These are phyloP conservation scores for Teunomyces panamensis DNA, from an alignment of 805 yeast genomes.

Conservation along the genomic window DNA sequence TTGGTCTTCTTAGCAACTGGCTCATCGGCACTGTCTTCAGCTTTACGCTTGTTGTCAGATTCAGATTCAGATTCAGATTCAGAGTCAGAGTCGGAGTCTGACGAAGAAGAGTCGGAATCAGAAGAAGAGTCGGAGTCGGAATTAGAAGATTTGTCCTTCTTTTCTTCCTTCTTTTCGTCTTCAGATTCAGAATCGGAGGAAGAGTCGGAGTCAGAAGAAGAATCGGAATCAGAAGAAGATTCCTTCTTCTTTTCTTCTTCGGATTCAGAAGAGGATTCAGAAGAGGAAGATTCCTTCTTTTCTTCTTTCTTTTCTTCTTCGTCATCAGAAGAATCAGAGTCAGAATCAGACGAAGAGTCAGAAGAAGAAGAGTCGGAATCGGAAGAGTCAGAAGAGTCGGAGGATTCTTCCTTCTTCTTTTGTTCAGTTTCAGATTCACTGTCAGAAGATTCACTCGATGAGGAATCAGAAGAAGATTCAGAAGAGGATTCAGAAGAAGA, in stretches of 20 bases:
- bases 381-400: conserved; percentile 18
- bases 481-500: conserved; percentile 17
- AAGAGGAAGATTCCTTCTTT: conserved; percentile 9
- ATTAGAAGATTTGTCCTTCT: conserved; percentile 11
- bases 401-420: conserved; percentile 12
- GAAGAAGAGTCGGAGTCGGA: conserved; percentile 16
- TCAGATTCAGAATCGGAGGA: conserved; percentile 8
- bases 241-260: conserved; percentile 12
- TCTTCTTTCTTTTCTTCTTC: conserved; percentile 12
- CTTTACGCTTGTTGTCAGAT: conserved; percentile 25
- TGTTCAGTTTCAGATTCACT: conserved; percentile 25
- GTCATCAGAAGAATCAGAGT: conserved; percentile 35
- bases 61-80: conserved; percentile 30
- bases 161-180: conserved; percentile 13
- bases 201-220: conserved; percentile 4
- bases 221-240: conserved; percentile 13
- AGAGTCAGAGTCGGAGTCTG: conserved; percentile 33
- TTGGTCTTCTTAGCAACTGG: conserved; percentile 53
- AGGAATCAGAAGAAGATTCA: conserved; percentile 23
- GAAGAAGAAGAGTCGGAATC: conserved; percentile 14
- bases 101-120: conserved; percentile 23
- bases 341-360: conserved; percentile 27
- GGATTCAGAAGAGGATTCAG: neutral
- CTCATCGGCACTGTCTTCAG: conserved; percentile 17
- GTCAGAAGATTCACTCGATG: conserved; percentile 18